A percentile compares a stretch with the other conserved stretches of the same genome.
These are phyloP conservation scores for Euphorbia corollata DNA, from an alignment of 441 rosid genomes.

Conservation along the genomic window DNA sequence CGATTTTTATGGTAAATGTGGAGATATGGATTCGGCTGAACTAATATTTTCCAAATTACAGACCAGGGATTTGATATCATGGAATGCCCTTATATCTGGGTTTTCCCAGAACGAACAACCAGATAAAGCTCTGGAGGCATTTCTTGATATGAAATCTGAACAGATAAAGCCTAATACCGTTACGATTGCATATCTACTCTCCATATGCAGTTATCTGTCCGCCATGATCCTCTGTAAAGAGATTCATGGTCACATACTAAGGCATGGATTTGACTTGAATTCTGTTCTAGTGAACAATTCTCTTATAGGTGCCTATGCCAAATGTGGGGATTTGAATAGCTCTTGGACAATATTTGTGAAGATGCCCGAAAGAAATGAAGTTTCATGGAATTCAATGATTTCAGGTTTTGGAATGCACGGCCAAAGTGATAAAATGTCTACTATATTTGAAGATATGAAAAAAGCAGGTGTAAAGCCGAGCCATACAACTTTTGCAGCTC, in stretches of 20 bases:
- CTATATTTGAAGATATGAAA: conserved; percentile 45
- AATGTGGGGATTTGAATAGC: conserved; percentile 33
- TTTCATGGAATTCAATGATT: conserved; percentile 50
- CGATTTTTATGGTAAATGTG: conserved; percentile 38
- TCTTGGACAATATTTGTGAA: conserved; percentile 28
- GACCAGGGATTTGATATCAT: conserved; percentile 30
- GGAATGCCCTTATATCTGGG: conserved; percentile 42
- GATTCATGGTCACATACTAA: conserved; percentile 35
- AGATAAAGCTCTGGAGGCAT: conserved; percentile 27
- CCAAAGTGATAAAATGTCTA: conserved; percentile 36
- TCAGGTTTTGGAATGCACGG: conserved; percentile 58
- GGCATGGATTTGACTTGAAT: conserved; percentile 26
- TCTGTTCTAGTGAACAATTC: conserved; percentile 36
- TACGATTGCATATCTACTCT: conserved; percentile 31
- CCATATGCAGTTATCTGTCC: conserved; percentile 30
- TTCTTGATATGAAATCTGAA: conserved; percentile 31
- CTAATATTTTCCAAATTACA: conserved; percentile 24
- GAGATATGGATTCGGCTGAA: conserved; percentile 29
- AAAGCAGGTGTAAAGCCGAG: conserved; percentile 36
- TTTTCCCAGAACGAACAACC: conserved; percentile 27
- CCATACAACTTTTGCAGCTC: conserved; percentile 44
- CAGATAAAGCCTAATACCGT: conserved; percentile 31
- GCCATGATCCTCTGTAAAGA: conserved; percentile 31
- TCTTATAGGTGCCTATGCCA: conserved; percentile 32
- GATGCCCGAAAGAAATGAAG: conserved; percentile 40